Conservation (phyloP, 1,284 basidiomycete genomes). For the Sanguinoderma infundibulare region DNA sequence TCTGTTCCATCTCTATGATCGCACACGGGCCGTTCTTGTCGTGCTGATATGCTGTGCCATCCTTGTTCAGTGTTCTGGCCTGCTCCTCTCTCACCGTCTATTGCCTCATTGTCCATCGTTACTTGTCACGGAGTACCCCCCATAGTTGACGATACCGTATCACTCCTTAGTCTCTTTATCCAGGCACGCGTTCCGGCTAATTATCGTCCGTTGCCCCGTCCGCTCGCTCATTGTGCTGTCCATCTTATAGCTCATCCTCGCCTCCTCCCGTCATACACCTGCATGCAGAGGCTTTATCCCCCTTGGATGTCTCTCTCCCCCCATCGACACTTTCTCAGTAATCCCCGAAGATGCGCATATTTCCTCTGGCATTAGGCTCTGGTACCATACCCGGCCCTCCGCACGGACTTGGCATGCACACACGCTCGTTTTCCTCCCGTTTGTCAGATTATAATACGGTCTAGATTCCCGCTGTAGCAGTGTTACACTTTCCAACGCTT, state of each 20-base stretch:
- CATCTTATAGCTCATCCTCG: slow-evolving; percentile 9
- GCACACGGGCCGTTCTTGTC: slow-evolving; percentile 23
- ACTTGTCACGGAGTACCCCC: slow-evolving; percentile 32
- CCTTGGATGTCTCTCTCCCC: slow-evolving; percentile 10
- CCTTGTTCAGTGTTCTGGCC: slow-evolving; percentile 17
- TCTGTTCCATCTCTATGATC: slow-evolving; percentile 31
- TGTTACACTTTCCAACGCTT: slow-evolving; percentile 23
- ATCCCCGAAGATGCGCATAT: slow-evolving; percentile 11
- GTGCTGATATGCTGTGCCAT: slow-evolving; percentile 34
- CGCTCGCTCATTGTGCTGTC: slow-evolving; percentile 34
- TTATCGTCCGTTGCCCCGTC: slow-evolving; percentile 19
- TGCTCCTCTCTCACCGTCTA: slow-evolving; percentile 12
- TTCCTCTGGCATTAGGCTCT: slow-evolving; percentile 11
- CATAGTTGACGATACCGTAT: slow-evolving; percentile 40
- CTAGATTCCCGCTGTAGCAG: slow-evolving; percentile 40
- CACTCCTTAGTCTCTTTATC: slow-evolving; percentile 37
- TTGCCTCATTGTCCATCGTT: slow-evolving; percentile 19
- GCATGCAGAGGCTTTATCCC: slow-evolving; percentile 25
- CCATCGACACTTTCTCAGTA: neutral
- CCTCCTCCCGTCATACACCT: slow-evolving; percentile 23
- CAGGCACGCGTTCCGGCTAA: slow-evolving; percentile 34
- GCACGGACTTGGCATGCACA: slow-evolving; percentile 3
- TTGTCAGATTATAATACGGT: slow-evolving; percentile 33
- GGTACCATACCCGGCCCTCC: neutral
- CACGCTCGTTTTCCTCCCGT: slow-evolving; percentile 17